Evolutionary conservation across 176 grass and related monocot species (phyloP), one percentile per base, ranked within the genome.

Genomic region (Miscanthus lutarioriparius): DNA sequence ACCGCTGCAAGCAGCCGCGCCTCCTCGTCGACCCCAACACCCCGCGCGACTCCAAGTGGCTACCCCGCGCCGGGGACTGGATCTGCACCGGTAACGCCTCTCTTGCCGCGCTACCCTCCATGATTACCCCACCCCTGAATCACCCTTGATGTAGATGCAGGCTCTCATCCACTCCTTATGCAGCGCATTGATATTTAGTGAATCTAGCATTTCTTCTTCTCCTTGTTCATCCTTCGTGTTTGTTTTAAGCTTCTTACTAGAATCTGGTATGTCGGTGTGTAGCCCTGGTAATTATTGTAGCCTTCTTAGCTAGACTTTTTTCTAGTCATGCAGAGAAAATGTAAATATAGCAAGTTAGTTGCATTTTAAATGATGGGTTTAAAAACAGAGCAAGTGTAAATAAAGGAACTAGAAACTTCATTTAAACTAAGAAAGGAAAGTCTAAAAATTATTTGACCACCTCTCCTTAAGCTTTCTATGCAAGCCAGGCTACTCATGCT

Each of bases 1-100:
- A 99, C 77, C 96, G 96, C 69, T 99, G 96, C 96, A 96, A 96
- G 85, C 96, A 96, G 80, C 91, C 93, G 36, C 91, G 93, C 75
- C 86, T 99, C 41, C 84, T 99, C 39, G 93, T 99, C 84, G 93
- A 99, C 80, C 77, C 91, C 72, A 87, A 89, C 73, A 94, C 93
- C 69, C 96, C 91, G 51, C 87, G 83, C 38, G 87, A 99, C 83
- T 94, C 96, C 88, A 96, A 99, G 88, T 99, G 96, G 96, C 88
- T 99, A 3, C 93, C 96, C 36, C 93, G 96, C 56, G 91, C 92
- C 67, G 96, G 91, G 17, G 96, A 99, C 90, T 99, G 96, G 93
- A 94, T 99, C 93, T 99, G 96, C 88, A 89, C 91, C 67, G 89
- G 94, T 97, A 79, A 74, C 71, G 2, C 3, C 67, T 33, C 81